These are phyloP conservation scores for Suillus subalutaceus DNA, from an alignment of 768 basidiomycete species.

Conservation along the genomic window DNA sequence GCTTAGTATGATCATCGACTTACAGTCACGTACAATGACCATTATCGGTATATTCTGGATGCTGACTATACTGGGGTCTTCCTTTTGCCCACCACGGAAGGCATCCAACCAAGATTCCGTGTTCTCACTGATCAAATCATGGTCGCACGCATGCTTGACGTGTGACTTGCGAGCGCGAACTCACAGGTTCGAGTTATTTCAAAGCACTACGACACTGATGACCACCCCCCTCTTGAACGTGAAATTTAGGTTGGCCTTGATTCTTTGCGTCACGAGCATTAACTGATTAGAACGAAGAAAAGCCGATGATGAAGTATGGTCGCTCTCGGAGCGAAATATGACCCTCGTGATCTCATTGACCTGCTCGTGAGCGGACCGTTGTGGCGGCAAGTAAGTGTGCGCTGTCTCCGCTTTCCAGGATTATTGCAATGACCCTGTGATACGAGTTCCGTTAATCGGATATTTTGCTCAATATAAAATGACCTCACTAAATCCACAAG, in stretches of 20 bases:
- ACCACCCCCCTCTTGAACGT: neutral
- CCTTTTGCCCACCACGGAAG: neutral
- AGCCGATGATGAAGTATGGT: neutral
- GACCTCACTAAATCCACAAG: neutral
- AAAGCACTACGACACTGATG: neutral
- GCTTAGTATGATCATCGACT: neutral
- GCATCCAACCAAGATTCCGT: neutral
- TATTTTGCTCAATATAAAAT: constrained; percentile 9
- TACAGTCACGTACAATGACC: neutral
- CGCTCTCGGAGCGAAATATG: neutral
- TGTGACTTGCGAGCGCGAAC: neutral
- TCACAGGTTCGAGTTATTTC: neutral
- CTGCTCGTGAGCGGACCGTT: constrained; percentile 1
- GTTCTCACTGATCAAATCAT: neutral
- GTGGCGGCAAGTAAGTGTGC: neutral
- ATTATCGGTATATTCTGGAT: neutral
- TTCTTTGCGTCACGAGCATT: neutral
- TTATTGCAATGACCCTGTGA: constrained; percentile 7
- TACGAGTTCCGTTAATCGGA: neutral
- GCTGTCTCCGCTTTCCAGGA: neutral
- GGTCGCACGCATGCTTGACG: neutral
- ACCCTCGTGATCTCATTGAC: constrained; percentile 8
- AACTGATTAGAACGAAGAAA: neutral
- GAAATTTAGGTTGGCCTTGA: neutral
- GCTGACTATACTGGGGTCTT: neutral